Evolutionary conservation across 2,329 filamentous ascomycete genomes (phyloP).

Genomic region (Verticillium longisporum): DNA sequence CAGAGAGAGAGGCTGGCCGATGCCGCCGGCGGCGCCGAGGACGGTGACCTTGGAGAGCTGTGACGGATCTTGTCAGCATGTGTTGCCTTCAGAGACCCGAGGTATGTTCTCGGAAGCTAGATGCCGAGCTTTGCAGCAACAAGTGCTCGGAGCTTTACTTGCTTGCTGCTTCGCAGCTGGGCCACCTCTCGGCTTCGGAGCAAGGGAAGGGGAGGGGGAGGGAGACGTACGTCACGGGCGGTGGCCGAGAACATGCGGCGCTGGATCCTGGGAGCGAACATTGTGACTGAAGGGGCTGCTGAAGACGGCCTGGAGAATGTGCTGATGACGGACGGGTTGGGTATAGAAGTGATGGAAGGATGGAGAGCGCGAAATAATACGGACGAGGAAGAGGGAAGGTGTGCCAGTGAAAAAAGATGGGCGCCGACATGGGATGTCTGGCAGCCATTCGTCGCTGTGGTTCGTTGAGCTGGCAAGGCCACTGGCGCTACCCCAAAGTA

Average conservation of each 20-base stretch:
- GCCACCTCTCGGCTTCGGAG: background rate
- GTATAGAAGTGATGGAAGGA: background rate
- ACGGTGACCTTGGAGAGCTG: constrained; percentile 97
- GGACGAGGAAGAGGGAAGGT: constrained; percentile 13
- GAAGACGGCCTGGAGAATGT: constrained; percentile 6
- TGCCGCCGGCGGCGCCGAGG: constrained; percentile 93
- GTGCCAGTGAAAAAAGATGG: constrained; percentile 1
- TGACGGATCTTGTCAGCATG: background rate
- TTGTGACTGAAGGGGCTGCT: constrained; percentile 31
- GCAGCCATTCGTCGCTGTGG: constrained; percentile 1
- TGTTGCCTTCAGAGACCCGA: background rate
- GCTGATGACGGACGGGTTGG: constrained; percentile 4
- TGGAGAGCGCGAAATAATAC: background rate
- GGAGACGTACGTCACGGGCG: constrained; percentile 60
- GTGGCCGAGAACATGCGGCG: constrained; percentile 76
- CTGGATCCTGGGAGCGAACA: constrained; percentile 72
- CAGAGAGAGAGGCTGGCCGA: constrained; percentile 95
- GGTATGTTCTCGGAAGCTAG: constrained; percentile 4
- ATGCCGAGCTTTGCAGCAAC: background rate
- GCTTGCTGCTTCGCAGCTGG: background rate
- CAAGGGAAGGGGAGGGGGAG: constrained; percentile 8
- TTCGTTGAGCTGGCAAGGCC: background rate
- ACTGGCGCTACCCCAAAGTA: background rate
- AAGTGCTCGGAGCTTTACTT: background rate
- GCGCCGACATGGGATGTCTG: background rate